Evolutionary conservation across 305 asterid species (phyloP).

Genomic region (Solanum aculeatissimum): DNA sequence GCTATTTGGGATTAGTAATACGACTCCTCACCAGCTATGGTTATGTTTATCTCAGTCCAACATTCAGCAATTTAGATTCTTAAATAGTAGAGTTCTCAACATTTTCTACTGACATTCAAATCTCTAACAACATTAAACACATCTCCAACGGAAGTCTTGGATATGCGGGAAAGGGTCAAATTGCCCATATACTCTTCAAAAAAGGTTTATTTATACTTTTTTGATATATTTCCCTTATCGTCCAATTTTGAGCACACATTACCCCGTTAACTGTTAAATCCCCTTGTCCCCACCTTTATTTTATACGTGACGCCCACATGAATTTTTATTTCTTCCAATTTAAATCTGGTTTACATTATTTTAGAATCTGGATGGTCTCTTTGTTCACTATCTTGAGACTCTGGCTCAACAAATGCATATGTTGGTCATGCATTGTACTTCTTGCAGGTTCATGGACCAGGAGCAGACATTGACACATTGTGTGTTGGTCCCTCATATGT

Average conservation of each 20-base stretch:
- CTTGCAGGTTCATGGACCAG: constrained; percentile 76
- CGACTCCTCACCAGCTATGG: neutral
- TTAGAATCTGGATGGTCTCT: neutral
- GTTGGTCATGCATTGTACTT: neutral
- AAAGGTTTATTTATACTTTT: neutral
- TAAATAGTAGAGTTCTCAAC: neutral
- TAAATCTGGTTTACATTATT: neutral
- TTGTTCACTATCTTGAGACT: neutral
- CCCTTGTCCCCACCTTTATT: neutral
- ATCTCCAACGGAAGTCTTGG: neutral
- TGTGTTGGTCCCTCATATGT: constrained; percentile 82
- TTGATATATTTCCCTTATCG: neutral
- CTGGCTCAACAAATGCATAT: neutral
- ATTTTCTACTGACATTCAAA: neutral
- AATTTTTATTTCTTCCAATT: neutral
- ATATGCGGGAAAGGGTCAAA: neutral
- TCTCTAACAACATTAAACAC: neutral
- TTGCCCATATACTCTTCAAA: neutral
- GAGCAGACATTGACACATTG: constrained; percentile 72
- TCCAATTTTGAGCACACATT: neutral
- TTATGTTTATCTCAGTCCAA: neutral
- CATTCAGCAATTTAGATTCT: neutral
- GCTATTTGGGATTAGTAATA: neutral
- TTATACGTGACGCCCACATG: neutral
- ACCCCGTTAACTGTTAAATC: neutral